phyloP scores from a whole-genome alignment of 2,329 filamentous ascomycete species.

The Aureobasidium melanogenum region DNA sequence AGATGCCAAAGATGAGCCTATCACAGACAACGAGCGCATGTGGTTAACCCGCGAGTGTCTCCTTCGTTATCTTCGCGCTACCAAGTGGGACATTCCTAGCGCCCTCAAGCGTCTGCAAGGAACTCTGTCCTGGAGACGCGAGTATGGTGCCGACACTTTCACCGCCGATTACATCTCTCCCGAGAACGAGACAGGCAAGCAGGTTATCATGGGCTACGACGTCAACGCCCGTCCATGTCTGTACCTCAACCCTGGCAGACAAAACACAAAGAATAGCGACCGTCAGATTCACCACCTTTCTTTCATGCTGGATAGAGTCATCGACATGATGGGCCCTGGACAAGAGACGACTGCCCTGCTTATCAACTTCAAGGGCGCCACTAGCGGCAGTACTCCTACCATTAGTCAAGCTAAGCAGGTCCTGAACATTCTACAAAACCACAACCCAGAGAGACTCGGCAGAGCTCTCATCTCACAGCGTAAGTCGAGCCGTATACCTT shows the following conservation, averaged over 20 bases:
- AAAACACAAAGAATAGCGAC: constrained; percentile 83
- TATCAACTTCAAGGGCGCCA: constrained; percentile 82
- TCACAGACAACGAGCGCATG: constrained; percentile 73
- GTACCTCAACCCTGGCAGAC: constrained; percentile 79
- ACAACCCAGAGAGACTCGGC: constrained; percentile 89
- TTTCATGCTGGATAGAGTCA: constrained; percentile 85
- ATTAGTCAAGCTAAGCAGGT: constrained; percentile 72
- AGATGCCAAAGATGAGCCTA: constrained; percentile 47
- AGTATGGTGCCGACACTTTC: constrained; percentile 74
- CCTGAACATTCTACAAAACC: constrained; percentile 84
- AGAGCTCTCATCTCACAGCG: constrained; percentile 82
- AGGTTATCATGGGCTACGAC: constrained; percentile 82
- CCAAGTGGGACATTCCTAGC: constrained; percentile 75
- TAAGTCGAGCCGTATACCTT: constrained; percentile 34
- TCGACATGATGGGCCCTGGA: constrained; percentile 78
- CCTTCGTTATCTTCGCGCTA: constrained; percentile 83
- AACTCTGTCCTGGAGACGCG: constrained; percentile 80
- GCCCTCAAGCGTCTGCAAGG: constrained; percentile 69
- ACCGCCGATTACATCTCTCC: constrained; percentile 81
- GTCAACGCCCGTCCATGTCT: constrained; percentile 76
- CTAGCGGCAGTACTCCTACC: constrained; percentile 65
- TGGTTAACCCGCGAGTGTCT: constrained; percentile 91
- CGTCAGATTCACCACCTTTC: constrained; percentile 89
- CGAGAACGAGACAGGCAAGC: constrained; percentile 96
- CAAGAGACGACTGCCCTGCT: constrained; percentile 81